Conservation (phyloP, 129 eudicot species). For the Kitagawia praeruptora region DNA sequence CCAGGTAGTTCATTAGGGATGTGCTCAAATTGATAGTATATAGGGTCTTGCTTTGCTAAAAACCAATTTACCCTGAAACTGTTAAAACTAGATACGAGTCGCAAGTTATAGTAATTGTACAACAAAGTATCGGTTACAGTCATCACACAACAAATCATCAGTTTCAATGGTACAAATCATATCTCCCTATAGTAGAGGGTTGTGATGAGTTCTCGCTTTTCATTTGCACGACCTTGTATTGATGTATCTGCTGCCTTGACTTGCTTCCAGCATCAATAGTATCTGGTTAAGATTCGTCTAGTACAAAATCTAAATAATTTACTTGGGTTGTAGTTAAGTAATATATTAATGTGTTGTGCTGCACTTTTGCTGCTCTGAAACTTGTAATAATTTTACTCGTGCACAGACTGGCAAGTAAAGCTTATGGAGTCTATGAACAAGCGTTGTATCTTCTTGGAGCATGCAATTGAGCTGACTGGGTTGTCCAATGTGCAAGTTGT, state of each 20-base stretch:
- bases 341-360: not conserved
- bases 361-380: not conserved
- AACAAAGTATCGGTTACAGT: not conserved
- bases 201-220: not conserved
- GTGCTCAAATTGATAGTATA: not conserved
- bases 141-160: not conserved
- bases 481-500: slow-evolving; percentile 66
- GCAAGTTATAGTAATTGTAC: not conserved
- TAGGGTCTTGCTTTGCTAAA: not conserved
- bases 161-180: too few species aligned
- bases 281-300: not conserved
- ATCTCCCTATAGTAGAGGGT: too few species aligned
- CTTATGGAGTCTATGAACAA: slow-evolving; percentile 79
- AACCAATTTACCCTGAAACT: not conserved
- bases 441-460: slow-evolving; percentile 72
- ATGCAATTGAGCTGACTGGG: slow-evolving; percentile 55
- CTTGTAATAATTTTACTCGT: slow-evolving; percentile 8
- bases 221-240: not conserved
- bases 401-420: slow-evolving; percentile 70
- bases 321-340: not conserved
- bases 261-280: not conserved
- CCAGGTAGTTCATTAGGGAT: slow-evolving; percentile 38
- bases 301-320: too few species aligned
- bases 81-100: not conserved
- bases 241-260: not conserved